Conservation (phyloP, 345 rosid species). For the Salix arbutifolia region DNA sequence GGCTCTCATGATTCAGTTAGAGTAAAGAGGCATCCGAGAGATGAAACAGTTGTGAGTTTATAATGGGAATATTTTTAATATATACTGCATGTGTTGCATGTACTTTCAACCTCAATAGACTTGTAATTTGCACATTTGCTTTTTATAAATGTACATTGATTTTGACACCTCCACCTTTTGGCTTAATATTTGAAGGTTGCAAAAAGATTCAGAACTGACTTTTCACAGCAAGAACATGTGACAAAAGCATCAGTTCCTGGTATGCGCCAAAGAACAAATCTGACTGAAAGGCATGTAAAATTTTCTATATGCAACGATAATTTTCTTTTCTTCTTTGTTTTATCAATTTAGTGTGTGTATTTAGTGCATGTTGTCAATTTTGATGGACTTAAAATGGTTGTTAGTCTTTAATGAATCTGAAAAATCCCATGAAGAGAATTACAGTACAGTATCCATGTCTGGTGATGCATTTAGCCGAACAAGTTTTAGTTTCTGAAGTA, state of each 20-base stretch:
- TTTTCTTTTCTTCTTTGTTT: neutral
- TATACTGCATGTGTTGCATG: neutral
- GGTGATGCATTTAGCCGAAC: neutral
- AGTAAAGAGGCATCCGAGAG: constrained; percentile 25
- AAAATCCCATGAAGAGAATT: neutral
- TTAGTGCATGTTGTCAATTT: neutral
- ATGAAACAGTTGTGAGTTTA: constrained; percentile 47
- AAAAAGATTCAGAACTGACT: constrained; percentile 35
- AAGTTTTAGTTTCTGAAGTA: neutral
- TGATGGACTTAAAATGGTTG: neutral
- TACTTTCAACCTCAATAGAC: neutral
- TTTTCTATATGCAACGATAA: neutral
- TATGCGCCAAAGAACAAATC: constrained; percentile 29
- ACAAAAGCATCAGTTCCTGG: constrained; percentile 39
- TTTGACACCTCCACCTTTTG: constrained; percentile 11
- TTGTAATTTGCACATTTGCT: neutral
- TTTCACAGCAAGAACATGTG: constrained; percentile 35
- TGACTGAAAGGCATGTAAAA: constrained; percentile 47
- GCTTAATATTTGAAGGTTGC: constrained; percentile 38
- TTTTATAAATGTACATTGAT: neutral
- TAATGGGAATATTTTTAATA: neutral
- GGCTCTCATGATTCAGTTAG: constrained; percentile 28
- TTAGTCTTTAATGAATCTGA: neutral
- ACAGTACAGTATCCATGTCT: neutral
- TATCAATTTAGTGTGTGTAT: neutral